Evolutionary conservation across 2,329 filamentous ascomycete genomes (phyloP).

Genomic region (Fusarium multiceps): DNA sequence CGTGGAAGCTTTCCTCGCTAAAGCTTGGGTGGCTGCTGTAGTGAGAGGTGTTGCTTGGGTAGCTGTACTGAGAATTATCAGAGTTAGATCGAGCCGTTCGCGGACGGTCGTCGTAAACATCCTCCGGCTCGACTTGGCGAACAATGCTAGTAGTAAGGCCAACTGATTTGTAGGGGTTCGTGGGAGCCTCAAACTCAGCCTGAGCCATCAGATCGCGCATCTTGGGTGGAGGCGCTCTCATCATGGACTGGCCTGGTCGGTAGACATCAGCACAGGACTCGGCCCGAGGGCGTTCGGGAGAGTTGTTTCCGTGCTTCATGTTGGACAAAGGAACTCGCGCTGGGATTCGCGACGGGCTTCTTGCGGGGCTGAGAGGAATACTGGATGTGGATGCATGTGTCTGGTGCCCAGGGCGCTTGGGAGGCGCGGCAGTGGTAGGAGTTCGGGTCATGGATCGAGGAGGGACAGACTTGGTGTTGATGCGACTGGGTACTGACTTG

Average conservation of each 20-base stretch:
- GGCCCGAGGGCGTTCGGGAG: conserved; percentile 75
- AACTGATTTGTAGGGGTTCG: conserved; percentile 60
- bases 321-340: conserved; percentile 76
- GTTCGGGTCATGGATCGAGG: conserved; percentile 64
- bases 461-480: conserved; percentile 49
- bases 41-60: conserved; percentile 50
- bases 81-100: conserved; percentile 54
- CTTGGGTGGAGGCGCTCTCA: conserved; percentile 83
- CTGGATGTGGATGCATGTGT: conserved; percentile 38
- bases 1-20: conserved; percentile 53
- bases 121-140: conserved; percentile 76
- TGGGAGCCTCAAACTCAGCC: conserved; percentile 63
- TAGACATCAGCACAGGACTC: conserved; percentile 59
- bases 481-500: conserved; percentile 48
- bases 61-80: conserved; percentile 51
- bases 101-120: conserved; percentile 80
- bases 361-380: conserved; percentile 47
- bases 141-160: conserved; percentile 67
- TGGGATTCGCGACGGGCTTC: conserved; percentile 68
- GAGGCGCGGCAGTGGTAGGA: conserved; percentile 57
- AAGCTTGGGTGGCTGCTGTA: conserved; percentile 47
- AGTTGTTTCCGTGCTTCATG: conserved; percentile 79
- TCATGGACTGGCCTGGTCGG: conserved; percentile 63
- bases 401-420: conserved; percentile 46
- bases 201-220: conserved; percentile 81